Evolutionary conservation across 495 filamentous ascomycete genomes (phyloP), one percentile per base, ranked within the genome.

Genomic region (Daldinia loculata): DNA sequence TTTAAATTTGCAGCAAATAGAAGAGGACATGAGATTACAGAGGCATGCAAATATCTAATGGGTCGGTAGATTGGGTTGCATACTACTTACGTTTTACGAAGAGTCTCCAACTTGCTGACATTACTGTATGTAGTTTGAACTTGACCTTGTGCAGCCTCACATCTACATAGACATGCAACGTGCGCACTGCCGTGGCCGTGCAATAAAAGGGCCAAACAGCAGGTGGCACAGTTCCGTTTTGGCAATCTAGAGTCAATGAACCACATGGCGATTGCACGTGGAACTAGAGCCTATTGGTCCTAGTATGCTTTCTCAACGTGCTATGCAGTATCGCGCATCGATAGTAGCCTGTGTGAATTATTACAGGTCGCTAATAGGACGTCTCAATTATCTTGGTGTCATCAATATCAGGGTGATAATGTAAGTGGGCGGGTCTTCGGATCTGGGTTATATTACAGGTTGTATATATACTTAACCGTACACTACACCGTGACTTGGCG

Each of bases 201-300:
- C 66, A 69, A 58, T 62, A 66, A 53, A 58, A 63, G 57, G 53
- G 43, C 61, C 53, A 66, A 58, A 50, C 27, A 63, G 51, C 52
- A 36, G 51, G 66, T 73, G 66, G 66, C 62, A 63, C 38, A 34
- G 56, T 69, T 69, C 66, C 66, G 43, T 69, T 73, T 53, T 62
- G 61, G 52, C 70, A 69, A 66, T 24, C 56, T 57, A 69, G 41
- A 61, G 32, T 63, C 41, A 58, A 69, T 65, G 70, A 73, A 73
- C 70, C 70, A 73, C 70, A 73, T 73, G 70, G 70, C 70, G 61
- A 27, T 56, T 58, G 61, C 70, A 73, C 70, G 66, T 73, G 70
- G 70, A 73, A 73, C 66, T 39, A 41, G 61, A 63, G 66, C 39
- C 53, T 63, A 73, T 73, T 73, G 70, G 70, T 55, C 48, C 57